Base-by-base conservation (phyloP, 176 grass and related monocot species). In the Canna indica region DNA sequence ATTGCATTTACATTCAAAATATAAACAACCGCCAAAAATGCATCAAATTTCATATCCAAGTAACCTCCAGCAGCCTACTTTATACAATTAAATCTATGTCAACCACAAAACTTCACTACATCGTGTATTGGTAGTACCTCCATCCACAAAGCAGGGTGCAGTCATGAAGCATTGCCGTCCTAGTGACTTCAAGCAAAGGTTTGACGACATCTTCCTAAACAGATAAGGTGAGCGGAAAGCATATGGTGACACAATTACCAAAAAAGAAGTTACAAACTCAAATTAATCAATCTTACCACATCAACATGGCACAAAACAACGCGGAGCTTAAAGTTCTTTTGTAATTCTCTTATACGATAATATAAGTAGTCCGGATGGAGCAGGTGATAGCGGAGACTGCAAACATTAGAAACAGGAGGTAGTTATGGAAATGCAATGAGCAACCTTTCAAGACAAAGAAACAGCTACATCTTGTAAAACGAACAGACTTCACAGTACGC, bases 301-400 rank as follows among this genome's bases (percentile, higher is more conserved):
- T 97, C 89, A 75, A 92, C 50, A 77, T 97, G 94, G 77, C 94
- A 92, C 73, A 97, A 80, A 53, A 97, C 73, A 68, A 92, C 75
- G 54, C 84, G 83, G 50, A 97, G 86, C 76, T 86, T 97, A 75
- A 85, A 90, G 81, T 90, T 92, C 77, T 85, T 92, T 56, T 97
- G 88, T 72, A 92, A 46, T 61, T 97, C 94, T 75, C 82, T 97
- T 81, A 92, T 92, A 67, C 94, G 70, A 85, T 92, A 97, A 33
- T 92, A 97, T 34, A 97, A 87, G 82, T 97, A 97, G 47, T 97
- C 94, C 6, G 89, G 94, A 74, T 97, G 89, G 36, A 97, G 89
- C 75, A 97, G 89, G 79, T 97, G 94, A 75, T 97, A 97, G 20
- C 89, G 82, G 31, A 90, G 78, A 83, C 94, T 97, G 82, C 78